A percentile compares a stretch with the other conserved stretches of the same genome.
These are phyloP conservation scores for Sordariomycetes sp. DNA, from an alignment of 2,329 filamentous ascomycete genomes.

Conservation along the genomic window DNA sequence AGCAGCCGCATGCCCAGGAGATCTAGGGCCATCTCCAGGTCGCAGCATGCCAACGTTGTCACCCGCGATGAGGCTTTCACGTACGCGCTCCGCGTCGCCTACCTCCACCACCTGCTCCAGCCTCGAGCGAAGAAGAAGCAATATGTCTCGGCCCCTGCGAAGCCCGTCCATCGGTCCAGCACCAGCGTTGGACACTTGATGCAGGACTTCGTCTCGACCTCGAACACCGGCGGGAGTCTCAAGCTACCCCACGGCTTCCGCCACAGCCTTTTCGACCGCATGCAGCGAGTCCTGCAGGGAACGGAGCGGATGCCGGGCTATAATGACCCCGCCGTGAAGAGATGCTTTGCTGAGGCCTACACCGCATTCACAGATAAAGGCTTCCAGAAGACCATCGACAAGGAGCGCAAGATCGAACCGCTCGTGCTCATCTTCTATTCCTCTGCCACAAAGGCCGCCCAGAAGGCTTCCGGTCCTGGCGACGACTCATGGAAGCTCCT, in stretches of 20 bases:
- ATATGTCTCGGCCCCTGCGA: slow-evolving; percentile 50
- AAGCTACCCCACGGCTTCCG: slow-evolving; percentile 50
- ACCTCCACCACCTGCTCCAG: slow-evolving; percentile 85
- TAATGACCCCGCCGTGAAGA: slow-evolving; percentile 80
- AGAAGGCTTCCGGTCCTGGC: slow-evolving; percentile 62
- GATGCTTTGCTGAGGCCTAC: slow-evolving; percentile 89
- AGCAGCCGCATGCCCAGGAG: slow-evolving; percentile 26
- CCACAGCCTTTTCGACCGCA: slow-evolving; percentile 51
- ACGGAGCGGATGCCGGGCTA: slow-evolving; percentile 79
- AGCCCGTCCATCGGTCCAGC: slow-evolving; percentile 49
- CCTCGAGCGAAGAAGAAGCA: slow-evolving; percentile 83
- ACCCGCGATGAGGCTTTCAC: slow-evolving; percentile 77
- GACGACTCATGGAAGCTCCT: slow-evolving; percentile 87
- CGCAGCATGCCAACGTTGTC: slow-evolving; percentile 32
- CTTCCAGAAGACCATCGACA: slow-evolving; percentile 86
- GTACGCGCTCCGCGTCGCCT: slow-evolving; percentile 83
- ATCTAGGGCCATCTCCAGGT: slow-evolving; percentile 32
- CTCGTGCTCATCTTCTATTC: slow-evolving; percentile 94
- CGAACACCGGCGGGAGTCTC: slow-evolving; percentile 28
- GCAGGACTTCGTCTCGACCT: slow-evolving; percentile 63
- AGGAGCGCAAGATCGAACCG: slow-evolving; percentile 86
- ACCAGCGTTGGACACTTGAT: slow-evolving; percentile 77
- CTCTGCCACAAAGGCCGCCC: slow-evolving; percentile 73
- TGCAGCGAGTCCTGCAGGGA: slow-evolving; percentile 71
- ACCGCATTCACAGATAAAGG: slow-evolving; percentile 83